Percentiles rank a stretch among this genome's conserved stretches.
These are phyloP conservation scores for Taphrina pruni DNA, from an alignment of 1,139 yeast species.

Conservation along the genomic window DNA sequence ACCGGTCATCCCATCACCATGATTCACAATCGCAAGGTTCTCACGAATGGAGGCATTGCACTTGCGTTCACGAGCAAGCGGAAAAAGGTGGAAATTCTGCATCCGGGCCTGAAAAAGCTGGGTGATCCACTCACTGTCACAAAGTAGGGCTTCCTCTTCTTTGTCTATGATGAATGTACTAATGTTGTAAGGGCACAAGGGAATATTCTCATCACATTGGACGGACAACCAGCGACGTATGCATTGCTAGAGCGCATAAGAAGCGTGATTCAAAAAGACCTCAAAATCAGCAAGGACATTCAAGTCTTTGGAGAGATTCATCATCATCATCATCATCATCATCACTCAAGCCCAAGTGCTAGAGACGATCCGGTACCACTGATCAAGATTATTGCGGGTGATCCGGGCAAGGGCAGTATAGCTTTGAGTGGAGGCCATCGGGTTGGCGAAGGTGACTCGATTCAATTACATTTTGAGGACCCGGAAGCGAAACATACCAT, in stretches of 20 bases:
- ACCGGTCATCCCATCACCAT: constrained; percentile 39
- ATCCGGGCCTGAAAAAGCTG: constrained; percentile 25
- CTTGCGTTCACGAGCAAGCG: constrained; percentile 12
- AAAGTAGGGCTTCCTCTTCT: constrained; percentile 10
- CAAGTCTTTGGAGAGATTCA: constrained; percentile 29
- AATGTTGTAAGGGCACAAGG: constrained; percentile 31
- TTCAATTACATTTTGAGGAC: constrained; percentile 28
- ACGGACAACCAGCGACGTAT: constrained; percentile 34
- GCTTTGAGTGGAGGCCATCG: constrained; percentile 37
- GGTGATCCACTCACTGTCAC: constrained; percentile 34
- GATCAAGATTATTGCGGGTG: constrained; percentile 39
- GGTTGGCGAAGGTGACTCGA: constrained; percentile 34
- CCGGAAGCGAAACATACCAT: background rate
- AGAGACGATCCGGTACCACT: constrained; percentile 7
- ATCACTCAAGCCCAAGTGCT: background rate
- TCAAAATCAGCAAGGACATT: constrained; percentile 27
- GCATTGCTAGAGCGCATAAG: constrained; percentile 27
- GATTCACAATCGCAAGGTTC: constrained; percentile 7
- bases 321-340: constrained; percentile 16
- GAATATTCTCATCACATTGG: constrained; percentile 36
- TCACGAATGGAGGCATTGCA: constrained; percentile 31
- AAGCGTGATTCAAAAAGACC: constrained; percentile 16
- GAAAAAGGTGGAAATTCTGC: constrained; percentile 4
- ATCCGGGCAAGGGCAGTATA: constrained; percentile 39
- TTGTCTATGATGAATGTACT: background rate